phyloP scores from a whole-genome alignment of 2,329 filamentous ascomycete species.

The Verticillium tricorpus region DNA sequence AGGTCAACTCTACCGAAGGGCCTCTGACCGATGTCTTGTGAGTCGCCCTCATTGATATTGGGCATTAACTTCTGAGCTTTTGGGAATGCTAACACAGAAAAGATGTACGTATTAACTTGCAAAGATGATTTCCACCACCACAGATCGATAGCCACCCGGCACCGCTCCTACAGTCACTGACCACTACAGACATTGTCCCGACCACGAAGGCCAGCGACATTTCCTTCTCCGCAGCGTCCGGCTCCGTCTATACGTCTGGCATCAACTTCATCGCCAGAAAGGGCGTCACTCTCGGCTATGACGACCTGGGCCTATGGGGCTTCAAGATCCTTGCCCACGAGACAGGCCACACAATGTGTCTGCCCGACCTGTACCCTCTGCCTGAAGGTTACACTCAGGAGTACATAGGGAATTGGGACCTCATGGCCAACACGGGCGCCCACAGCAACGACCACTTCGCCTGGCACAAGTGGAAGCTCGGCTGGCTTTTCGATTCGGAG shows the following conservation, averaged over 20 bases:
- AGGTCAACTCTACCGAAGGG: conserved; percentile 5
- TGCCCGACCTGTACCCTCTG: conserved; percentile 31
- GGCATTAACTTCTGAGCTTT: too few species aligned
- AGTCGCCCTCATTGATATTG: background rate
- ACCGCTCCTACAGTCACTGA: too few species aligned
- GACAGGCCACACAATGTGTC: conserved; percentile 31
- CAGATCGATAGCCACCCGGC: too few species aligned
- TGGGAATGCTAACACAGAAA: too few species aligned
- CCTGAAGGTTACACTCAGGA: conserved; percentile 18
- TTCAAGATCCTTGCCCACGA: conserved; percentile 31
- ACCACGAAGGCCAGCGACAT: conserved; percentile 19
- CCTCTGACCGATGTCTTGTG: conserved; percentile 20
- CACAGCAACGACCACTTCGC: conserved; percentile 29
- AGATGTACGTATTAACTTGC: too few species aligned
- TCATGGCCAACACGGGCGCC: conserved; percentile 30
- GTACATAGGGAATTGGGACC: conserved; percentile 30
- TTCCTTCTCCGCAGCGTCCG: conserved; percentile 21
- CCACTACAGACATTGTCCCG: conserved; percentile 16
- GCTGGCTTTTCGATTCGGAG: conserved; percentile 27
- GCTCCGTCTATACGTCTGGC: conserved; percentile 17
- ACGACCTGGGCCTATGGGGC: conserved; percentile 24
- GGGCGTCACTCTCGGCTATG: conserved; percentile 26
- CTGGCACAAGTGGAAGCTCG: conserved; percentile 34
- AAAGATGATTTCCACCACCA: too few species aligned
- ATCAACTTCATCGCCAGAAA: conserved; percentile 22